These are phyloP conservation scores for Picochlorum sp. DNA, from an alignment of 139 green algal species.

Conservation along the genomic window DNA sequence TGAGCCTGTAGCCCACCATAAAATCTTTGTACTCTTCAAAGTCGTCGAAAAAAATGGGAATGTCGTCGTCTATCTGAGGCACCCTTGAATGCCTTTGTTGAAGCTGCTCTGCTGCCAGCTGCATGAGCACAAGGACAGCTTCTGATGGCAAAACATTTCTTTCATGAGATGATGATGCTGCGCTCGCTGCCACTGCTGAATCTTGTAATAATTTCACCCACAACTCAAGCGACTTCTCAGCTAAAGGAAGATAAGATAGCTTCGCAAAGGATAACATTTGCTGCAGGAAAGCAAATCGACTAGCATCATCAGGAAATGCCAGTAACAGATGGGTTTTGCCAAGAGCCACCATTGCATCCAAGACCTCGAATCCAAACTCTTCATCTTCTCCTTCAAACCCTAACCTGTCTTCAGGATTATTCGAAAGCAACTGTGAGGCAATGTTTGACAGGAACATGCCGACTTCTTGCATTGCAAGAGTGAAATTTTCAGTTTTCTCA, in stretches of 20 bases:
- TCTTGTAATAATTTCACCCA: conserved; percentile 39
- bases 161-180: background rate
- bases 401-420: conserved; percentile 27
- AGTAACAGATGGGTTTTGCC: conserved; percentile 37
- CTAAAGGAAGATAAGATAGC: conserved; percentile 55
- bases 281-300: conserved; percentile 17
- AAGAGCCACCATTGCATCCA: conserved; percentile 45
- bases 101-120: conserved; percentile 30
- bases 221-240: conserved; percentile 46
- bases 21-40: conserved; percentile 42
- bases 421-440: conserved; percentile 32
- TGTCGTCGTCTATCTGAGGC: conserved; percentile 26
- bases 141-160: conserved; percentile 21
- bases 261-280: conserved; percentile 55
- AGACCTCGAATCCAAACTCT: conserved; percentile 56
- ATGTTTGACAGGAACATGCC: conserved; percentile 32
- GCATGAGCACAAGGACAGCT: conserved; percentile 30
- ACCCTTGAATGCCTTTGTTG: conserved; percentile 15
- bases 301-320: conserved; percentile 1
- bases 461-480: conserved; percentile 39
- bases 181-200: background rate
- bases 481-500: conserved; percentile 38
- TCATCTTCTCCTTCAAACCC: conserved; percentile 44
- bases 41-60: conserved; percentile 38
- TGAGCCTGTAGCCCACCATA: conserved; percentile 29